phyloP scores from a whole-genome alignment of 2,329 filamentous ascomycete species.

The Alternaria sp. region DNA sequence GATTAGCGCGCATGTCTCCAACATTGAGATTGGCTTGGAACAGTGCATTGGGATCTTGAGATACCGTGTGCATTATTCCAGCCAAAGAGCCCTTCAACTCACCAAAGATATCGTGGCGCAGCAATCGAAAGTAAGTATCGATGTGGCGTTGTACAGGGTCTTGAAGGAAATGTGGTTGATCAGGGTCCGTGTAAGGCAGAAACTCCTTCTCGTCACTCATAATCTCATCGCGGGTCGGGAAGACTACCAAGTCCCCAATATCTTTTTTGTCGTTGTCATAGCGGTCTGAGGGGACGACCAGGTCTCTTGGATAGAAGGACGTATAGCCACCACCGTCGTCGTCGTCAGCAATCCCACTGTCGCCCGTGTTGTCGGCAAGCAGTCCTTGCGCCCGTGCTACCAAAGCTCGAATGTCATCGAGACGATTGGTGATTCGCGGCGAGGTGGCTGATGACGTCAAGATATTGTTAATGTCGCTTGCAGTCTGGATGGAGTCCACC shows the following conservation, averaged over 20 bases:
- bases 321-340: neutral
- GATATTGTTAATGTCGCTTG: slow-evolving; percentile 10
- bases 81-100: slow-evolving; percentile 39
- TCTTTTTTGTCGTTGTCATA: slow-evolving; percentile 49
- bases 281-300: slow-evolving; percentile 33
- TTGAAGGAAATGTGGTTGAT: slow-evolving; percentile 40
- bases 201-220: slow-evolving; percentile 52
- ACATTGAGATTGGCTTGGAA: slow-evolving; percentile 22
- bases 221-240: slow-evolving; percentile 47
- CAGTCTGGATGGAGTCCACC: slow-evolving; percentile 18
- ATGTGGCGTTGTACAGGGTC: slow-evolving; percentile 40
- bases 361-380: slow-evolving; percentile 13
- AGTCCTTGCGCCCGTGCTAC: slow-evolving; percentile 30
- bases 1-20: slow-evolving; percentile 32
- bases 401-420: slow-evolving; percentile 26
- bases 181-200: slow-evolving; percentile 41
- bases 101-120: slow-evolving; percentile 47
- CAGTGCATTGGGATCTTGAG: slow-evolving; percentile 10
- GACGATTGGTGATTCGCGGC: slow-evolving; percentile 6
- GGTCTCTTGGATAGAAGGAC: slow-evolving; percentile 37
- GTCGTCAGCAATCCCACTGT: neutral
- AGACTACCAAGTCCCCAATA: slow-evolving; percentile 42
- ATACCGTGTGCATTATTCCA: slow-evolving; percentile 27
- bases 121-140: slow-evolving; percentile 47
- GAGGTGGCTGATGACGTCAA: neutral